Conservation (phyloP, 2,329 filamentous ascomycete genomes). For the Hirsutella minnesotensis region DNA sequence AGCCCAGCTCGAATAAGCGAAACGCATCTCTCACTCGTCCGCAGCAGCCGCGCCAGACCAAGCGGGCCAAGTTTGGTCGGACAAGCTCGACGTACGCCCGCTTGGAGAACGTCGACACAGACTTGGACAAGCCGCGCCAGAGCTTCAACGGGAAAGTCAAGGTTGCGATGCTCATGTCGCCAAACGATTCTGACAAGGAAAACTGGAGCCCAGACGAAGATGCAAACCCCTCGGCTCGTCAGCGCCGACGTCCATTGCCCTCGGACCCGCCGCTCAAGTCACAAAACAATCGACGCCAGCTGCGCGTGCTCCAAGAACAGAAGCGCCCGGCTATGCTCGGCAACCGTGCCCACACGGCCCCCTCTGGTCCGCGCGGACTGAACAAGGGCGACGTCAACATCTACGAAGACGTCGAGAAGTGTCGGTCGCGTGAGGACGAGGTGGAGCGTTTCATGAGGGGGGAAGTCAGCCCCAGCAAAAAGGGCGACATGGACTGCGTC, state of each 20-base stretch:
- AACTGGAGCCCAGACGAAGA: conserved; percentile 60
- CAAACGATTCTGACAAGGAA: conserved; percentile 80
- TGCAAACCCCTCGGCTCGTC: conserved; percentile 21
- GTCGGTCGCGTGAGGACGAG: conserved; percentile 35
- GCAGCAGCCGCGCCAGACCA: conserved; percentile 27
- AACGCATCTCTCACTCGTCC: conserved; percentile 36
- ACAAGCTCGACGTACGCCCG: conserved; percentile 50
- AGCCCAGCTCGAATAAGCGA: conserved; percentile 51
- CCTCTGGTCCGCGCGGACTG: conserved; percentile 19
- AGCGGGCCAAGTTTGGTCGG: conserved; percentile 51
- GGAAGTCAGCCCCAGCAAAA: conserved; percentile 56
- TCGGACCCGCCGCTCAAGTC: conserved; percentile 14
- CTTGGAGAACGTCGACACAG: conserved; percentile 33
- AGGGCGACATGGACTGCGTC: conserved; percentile 76
- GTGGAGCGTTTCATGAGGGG: conserved; percentile 63
- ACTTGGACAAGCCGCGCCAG: conserved; percentile 14
- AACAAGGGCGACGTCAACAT: conserved; percentile 30
- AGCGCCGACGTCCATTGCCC: conserved; percentile 24
- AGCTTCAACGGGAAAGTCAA: conserved; percentile 22
- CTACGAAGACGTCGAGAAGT: conserved; percentile 34
- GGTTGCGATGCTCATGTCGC: conserved; percentile 25
- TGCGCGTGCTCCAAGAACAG: conserved; percentile 28
- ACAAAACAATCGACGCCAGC: conserved; percentile 27
- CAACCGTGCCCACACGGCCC: conserved; percentile 29
- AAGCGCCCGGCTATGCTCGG: conserved; percentile 20